Percentiles rank a stretch among this genome's conserved stretches.
Conservation (phyloP, 805 yeast species). For the Lipomyces yamanashiensis region DNA sequence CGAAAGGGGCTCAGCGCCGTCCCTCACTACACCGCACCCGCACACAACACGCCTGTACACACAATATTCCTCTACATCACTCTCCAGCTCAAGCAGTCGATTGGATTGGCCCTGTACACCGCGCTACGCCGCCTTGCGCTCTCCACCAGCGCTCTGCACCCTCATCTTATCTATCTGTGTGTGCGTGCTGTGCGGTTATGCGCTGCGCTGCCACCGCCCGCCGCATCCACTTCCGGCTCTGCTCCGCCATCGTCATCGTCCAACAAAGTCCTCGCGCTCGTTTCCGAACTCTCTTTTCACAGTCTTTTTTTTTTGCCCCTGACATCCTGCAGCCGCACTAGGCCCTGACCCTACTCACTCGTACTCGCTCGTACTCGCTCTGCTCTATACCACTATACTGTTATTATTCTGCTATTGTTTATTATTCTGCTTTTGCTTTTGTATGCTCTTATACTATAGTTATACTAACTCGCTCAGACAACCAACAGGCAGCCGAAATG, state of each 20-base stretch:
- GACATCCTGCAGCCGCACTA: slow-evolving; percentile 19
- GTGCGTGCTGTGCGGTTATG: not conserved
- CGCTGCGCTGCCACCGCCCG: slow-evolving; percentile 9
- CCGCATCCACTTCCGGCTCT: slow-evolving; percentile 22
- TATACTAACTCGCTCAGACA: slow-evolving; percentile 46
- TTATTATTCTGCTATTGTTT: not conserved
- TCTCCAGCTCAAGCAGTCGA: too few relatives aligned
- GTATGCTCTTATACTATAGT: not conserved
- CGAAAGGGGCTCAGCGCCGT: too few relatives aligned
- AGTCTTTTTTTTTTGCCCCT: slow-evolving; percentile 14
- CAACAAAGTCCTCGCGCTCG: too few relatives aligned
- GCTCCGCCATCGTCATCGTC: slow-evolving; percentile 11
- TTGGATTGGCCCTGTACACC: too few relatives aligned
- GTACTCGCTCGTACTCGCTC: too few relatives aligned
- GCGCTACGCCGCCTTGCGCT: too few relatives aligned
- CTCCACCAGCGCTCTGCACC: too few relatives aligned
- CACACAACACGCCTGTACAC: too few relatives aligned
- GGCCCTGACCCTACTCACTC: slow-evolving; percentile 2
- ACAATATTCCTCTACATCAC: too few relatives aligned
- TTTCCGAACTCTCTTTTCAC: not conserved
- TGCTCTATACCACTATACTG: not conserved
- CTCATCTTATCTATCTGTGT: not conserved
- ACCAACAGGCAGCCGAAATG: slow-evolving; percentile 90
- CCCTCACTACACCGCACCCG: too few relatives aligned
- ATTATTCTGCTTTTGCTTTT: not conserved